Evolutionary conservation across 2,329 filamentous ascomycete genomes (phyloP).

Genomic region (Clarireedia hainanense): DNA sequence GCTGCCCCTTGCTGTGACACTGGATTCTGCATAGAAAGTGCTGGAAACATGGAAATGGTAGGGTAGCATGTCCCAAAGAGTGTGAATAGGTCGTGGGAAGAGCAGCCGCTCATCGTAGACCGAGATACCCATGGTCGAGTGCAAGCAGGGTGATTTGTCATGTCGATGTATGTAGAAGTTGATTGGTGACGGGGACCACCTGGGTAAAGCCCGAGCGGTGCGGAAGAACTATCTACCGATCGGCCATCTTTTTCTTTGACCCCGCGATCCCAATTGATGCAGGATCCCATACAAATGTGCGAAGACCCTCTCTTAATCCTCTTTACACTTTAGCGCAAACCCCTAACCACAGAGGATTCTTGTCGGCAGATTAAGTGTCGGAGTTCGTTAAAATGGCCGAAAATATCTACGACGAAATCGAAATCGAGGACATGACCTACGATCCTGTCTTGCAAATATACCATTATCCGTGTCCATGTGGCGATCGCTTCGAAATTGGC

Average conservation of each 20-base stretch:
- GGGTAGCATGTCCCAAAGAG: background rate
- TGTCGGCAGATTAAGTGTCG: background rate
- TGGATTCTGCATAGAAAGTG: background rate
- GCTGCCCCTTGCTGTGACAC: no score
- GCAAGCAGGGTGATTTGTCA: background rate
- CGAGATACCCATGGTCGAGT: background rate
- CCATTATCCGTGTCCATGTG: conserved; percentile 94
- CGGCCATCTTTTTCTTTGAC: conserved; percentile 2
- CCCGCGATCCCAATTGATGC: no score
- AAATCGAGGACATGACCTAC: conserved; percentile 97
- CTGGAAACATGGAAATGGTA: background rate
- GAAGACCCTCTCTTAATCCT: background rate
- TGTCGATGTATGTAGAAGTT: background rate
- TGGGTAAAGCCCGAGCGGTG: background rate
- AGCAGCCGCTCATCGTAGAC: background rate
- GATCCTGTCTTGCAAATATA: conserved; percentile 78
- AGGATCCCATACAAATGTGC: no score
- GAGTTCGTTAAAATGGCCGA: conserved; percentile 24
- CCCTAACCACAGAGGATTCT: background rate
- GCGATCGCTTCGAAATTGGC: conserved; percentile 89
- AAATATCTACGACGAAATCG: conserved; percentile 92
- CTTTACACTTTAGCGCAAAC: background rate
- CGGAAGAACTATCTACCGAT: background rate
- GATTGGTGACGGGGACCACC: no score
- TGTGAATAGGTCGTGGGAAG: background rate